Base-by-base conservation (phyloP, 768 basidiomycete species). In the Leucosporidium yakuticum region DNA sequence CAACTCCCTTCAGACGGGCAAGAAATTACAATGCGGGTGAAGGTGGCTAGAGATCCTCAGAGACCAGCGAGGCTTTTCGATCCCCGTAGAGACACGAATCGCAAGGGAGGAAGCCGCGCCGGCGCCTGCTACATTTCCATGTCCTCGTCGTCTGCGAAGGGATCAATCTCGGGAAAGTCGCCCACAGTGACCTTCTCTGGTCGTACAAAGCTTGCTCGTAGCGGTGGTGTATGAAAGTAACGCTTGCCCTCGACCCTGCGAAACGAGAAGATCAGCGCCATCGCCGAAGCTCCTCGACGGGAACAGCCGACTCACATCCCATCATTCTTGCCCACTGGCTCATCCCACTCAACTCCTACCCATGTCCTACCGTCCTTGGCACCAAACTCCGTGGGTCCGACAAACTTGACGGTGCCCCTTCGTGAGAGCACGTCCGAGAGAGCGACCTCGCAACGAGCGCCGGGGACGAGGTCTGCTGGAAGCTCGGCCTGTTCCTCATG, bases 301-400 rank as follows among this genome's bases (percentile, higher is more conserved):
- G 49, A 27, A 31, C 4, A 56, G 47, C 3, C 25, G 20, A 86
- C 92, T 80, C 77, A 95, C 93, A 86, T 87, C 73, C 95, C 95
- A 77, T 97, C 89, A 69, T 94, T 93, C 81, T 94, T 97, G 17
- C 95, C 95, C 29, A 91, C 83, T 4, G 95, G 94, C 74, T 98
- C 95, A 76, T 98, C 95, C 76, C 93, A 90, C 77, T 95, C 91
- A 25, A 98, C 82, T 0, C 95, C 95, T 1, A 97, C 84, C 94
- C 94, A 98, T 0, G 85, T 73, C 0, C 78, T 78, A 0, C 87
- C 85, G 5, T 79, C 76, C 20, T 81, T 84, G 67, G 83, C 84
- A 15, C 85, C 85, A 76, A 97, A 96, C 64, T 83, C 82, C 0
- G 93, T 91, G 48, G 80, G 78, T 0, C 95, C 95, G 32, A 92